phyloP scores from a whole-genome alignment of 1,284 basidiomycete species.

The Ustilago cynodontis region DNA sequence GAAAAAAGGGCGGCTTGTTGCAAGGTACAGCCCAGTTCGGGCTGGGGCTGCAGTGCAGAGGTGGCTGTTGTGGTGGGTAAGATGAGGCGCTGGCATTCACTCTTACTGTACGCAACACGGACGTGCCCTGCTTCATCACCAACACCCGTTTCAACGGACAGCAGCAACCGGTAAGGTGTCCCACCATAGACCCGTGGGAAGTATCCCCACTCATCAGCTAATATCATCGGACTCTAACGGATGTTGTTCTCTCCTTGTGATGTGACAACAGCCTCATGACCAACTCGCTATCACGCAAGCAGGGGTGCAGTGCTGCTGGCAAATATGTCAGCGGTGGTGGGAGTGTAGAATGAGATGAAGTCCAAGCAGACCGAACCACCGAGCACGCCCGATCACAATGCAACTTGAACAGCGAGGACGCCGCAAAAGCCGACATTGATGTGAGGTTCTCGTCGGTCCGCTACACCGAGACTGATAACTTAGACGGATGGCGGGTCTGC shows the following conservation, averaged over 20 bases:
- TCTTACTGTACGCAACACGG: not conserved
- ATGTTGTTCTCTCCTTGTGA: not conserved
- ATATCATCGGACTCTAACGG: not conserved
- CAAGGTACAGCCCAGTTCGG: not conserved
- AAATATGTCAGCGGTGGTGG: not conserved
- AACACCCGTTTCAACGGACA: not conserved
- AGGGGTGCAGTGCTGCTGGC: not conserved
- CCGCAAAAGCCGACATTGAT: not conserved
- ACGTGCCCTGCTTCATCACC: not conserved
- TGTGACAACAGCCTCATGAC: not conserved
- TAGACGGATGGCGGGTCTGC: not conserved
- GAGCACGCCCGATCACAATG: not conserved
- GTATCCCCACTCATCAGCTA: not conserved
- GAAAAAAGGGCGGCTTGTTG: not conserved
- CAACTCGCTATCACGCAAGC: not conserved
- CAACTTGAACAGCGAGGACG: not conserved
- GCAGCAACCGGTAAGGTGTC: not conserved
- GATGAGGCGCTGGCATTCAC: not conserved
- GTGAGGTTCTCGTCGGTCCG: not conserved
- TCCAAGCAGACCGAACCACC: not conserved
- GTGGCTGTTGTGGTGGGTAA: no score
- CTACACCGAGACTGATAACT: not conserved
- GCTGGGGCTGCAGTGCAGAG: not conserved
- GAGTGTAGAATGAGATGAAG: not conserved
- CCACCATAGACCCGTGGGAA: not conserved